phyloP scores from a whole-genome alignment of 345 rosid genomes.

The Streptanthus diversifolius region DNA sequence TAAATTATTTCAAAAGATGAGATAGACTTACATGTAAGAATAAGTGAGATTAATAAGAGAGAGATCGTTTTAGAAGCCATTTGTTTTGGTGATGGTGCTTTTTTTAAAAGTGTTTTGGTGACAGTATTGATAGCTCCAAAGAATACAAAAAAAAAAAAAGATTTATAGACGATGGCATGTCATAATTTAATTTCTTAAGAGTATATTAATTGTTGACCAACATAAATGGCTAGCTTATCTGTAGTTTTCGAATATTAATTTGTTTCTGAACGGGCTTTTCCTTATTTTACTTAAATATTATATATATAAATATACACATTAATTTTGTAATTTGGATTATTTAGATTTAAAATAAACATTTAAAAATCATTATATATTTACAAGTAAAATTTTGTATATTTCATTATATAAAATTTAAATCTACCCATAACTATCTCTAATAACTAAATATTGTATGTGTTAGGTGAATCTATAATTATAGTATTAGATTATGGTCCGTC shows the following conservation, averaged over 20 bases:
- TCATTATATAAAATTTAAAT: too few species aligned
- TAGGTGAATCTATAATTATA: too few species aligned
- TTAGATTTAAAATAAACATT: too few species aligned
- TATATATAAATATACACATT: too few species aligned
- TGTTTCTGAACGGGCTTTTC: neutral
- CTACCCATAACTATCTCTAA: too few species aligned
- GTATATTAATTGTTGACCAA: too few species aligned
- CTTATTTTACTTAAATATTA: too few species aligned
- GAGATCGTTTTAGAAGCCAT: slow-evolving; percentile 15
- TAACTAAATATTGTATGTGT: too few species aligned
- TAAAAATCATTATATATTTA: too few species aligned
- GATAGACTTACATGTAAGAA: slow-evolving; percentile 21
- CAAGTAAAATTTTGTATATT: too few species aligned
- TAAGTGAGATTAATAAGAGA: slow-evolving; percentile 7
- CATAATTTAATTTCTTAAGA: neutral
- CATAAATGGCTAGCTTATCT: neutral
- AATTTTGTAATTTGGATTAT: too few species aligned
- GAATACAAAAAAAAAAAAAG: neutral
- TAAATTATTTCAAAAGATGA: neutral
- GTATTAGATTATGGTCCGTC: too few species aligned
- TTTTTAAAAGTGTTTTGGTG: slow-evolving; percentile 3
- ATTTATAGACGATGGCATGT: neutral
- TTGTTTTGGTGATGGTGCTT: neutral
- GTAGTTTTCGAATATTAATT: neutral
- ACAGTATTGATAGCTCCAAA: neutral